Conservation (phyloP, 2,329 filamentous ascomycete species). For the Diaporthe vaccinii region DNA sequence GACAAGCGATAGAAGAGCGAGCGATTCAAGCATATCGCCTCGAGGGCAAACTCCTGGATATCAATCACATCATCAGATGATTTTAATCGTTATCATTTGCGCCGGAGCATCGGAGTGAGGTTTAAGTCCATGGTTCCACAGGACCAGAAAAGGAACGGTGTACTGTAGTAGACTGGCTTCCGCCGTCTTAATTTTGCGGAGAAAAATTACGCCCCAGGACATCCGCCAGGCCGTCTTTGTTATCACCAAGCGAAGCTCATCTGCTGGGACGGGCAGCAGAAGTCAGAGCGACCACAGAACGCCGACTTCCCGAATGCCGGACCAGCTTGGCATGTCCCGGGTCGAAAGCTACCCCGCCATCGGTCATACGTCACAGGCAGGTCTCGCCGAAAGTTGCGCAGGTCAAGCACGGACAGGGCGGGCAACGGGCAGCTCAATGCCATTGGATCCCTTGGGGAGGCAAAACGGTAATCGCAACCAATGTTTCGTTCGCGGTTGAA, state of each 20-base stretch:
- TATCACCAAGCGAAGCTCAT: conserved; percentile 13
- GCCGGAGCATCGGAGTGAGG: not conserved
- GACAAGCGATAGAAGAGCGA: not conserved
- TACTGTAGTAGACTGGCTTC: not conserved
- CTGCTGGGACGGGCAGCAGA: not conserved
- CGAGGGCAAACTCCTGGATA: not conserved
- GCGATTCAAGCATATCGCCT: not conserved
- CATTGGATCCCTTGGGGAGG: not conserved
- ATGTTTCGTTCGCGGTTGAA: not conserved
- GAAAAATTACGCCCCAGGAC: conserved; percentile 22
- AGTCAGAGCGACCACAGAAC: conserved; percentile 12
- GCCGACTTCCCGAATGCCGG: conserved; percentile 27
- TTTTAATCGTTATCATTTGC: not conserved
- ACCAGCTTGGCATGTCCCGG: not conserved
- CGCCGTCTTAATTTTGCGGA: not conserved
- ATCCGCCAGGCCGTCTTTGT: not conserved
- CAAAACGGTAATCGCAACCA: conserved; percentile 8
- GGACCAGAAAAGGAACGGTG: not conserved
- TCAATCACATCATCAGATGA: not conserved
- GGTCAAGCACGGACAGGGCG: not conserved
- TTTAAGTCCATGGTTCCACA: not conserved
- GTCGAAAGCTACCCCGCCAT: conserved; percentile 27
- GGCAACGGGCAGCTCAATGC: not conserved
- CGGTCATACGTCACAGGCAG: conserved; percentile 20
- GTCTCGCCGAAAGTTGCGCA: conserved; percentile 18